phyloP scores from a whole-genome alignment of 495 filamentous ascomycete genomes.

The Penicillium dipodomyicola region DNA sequence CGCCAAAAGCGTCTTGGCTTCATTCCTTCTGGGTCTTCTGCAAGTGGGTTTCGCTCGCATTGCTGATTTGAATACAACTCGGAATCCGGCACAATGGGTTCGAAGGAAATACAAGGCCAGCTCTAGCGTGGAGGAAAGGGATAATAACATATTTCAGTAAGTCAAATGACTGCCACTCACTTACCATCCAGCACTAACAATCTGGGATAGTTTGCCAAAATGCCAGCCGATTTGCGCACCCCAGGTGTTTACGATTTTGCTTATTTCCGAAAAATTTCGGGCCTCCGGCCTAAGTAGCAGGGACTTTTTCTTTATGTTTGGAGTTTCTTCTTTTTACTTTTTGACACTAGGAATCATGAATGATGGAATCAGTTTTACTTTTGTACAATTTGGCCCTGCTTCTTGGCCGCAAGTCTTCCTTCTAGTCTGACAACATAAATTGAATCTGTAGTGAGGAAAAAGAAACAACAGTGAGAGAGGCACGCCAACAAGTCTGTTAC shows the following conservation, averaged over 20 bases:
- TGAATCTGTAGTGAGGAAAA: background rate
- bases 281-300: conserved; percentile 10
- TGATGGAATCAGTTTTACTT: conserved; percentile 21
- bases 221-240: conserved; percentile 16
- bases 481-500: background rate
- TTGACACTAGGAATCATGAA: conserved; percentile 23
- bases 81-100: background rate
- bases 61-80: background rate
- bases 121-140: conserved; percentile 41
- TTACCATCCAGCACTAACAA: background rate
- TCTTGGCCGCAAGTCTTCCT: background rate
- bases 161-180: conserved; percentile 2
- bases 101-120: conserved; percentile 15
- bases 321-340: conserved; percentile 15
- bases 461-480: no score
- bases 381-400: background rate
- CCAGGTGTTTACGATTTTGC: conserved; percentile 17
- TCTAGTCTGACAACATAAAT: background rate
- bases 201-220: conserved; percentile 14
- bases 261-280: conserved; percentile 15
- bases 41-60: background rate
- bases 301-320: conserved; percentile 9
- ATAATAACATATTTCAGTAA: conserved; percentile 28
- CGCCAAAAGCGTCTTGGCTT: conserved; percentile 15
- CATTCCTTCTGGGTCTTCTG: background rate